Evolutionary conservation across 169 alveolate genomes (phyloP), one percentile per base, ranked within the genome.

Genomic region (Toxoplasma gondii): DNA sequence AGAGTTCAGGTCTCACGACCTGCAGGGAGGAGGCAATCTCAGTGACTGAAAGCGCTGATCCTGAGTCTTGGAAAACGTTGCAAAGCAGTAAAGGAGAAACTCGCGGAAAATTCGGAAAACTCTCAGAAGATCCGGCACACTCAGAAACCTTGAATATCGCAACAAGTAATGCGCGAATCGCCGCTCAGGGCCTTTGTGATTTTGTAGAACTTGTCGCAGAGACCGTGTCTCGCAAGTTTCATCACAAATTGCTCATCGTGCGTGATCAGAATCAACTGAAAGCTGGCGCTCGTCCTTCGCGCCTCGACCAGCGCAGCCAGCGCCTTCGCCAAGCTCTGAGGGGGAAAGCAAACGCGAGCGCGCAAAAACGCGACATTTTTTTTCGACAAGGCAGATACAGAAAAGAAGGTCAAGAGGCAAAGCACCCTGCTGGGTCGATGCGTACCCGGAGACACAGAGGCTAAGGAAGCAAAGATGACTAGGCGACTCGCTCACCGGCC

Each of bases 231-330:
- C 36, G 90, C 83, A 7, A 96, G 92, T 16, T 83, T 91, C n/a
- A 81, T 27, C 38, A 99, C 99, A 95, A 99, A 99, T 38, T 96
- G 97, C 95, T 98, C 99, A 94, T 99, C 99, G 97, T 99, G 99
- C 34, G 99, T 99, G 94, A 99, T 99, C 49, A 99, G 82, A 39
- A 93, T 86, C 44, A 92, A 58, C 92, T 92, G 97, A 87, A 91
- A 98, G 93, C 91, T 96, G 93, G 78, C 92, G 34, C 91, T 93
- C 24, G 83, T 92, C 24, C 93, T 58, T 58, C 97, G 53, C 86
- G 94, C 88, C 49, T 95, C 96, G 10, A 96, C 96, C 74, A 96
- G 93, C 19, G 81, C 94, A n/a, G 95, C 97, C 31, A 96, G 70
- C 5, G 97, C 96, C 92, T 92, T 90, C 39, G 95, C 96, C 78